Base-by-base conservation (phyloP, 768 basidiomycete genomes). In the Termitomyces sp. region DNA sequence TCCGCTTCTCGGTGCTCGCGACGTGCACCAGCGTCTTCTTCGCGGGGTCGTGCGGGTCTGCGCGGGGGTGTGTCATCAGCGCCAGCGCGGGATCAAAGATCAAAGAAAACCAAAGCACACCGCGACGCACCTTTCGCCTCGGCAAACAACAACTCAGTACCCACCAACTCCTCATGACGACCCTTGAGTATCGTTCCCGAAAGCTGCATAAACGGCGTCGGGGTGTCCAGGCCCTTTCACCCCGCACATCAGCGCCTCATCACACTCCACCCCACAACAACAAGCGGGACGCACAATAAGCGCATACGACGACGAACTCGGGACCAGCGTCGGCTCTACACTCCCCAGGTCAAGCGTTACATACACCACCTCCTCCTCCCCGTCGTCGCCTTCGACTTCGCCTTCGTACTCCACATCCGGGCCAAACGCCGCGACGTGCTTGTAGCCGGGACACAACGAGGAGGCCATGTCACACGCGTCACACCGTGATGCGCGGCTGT, bases 231-330 rank as follows among this genome's bases (percentile, higher is more conserved):
- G 1, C 90, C 90, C 91, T 89, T 62, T 1, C 30, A 30, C 16
- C 5, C 20, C 45, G 24, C 57, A 28, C 13, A 45, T 36, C 38
- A 28, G 6, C 47, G 24, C 6, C 45, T 22, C n/a, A n/a, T n/a
- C n/a, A n/a, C n/a, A n/a, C n/a, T n/a, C n/a, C n/a, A n/a, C n/a
- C n/a, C 32, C 14, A 22, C 2, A 3, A 44, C 46, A 75, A n/a
- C n/a, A n/a, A n/a, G n/a, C n/a, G n/a, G n/a, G n/a, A n/a, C 89
- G 70, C 68, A 90, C 90, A 54, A 91, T 87, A n/a, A 92, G 73
- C 46, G 86, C 81, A 66, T 87, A 92, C 1, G 82, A 75, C 0
- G 84, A 80, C 0, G 84, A 83, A 64, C 82, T 90, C 2, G 89
- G 86, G 7, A 93, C 77, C 28, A 92, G 79, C 0, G 86, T 85